Evolutionary conservation across 1,284 basidiomycete genomes (phyloP).

Genomic region (Tranzscheliella williamsii): DNA sequence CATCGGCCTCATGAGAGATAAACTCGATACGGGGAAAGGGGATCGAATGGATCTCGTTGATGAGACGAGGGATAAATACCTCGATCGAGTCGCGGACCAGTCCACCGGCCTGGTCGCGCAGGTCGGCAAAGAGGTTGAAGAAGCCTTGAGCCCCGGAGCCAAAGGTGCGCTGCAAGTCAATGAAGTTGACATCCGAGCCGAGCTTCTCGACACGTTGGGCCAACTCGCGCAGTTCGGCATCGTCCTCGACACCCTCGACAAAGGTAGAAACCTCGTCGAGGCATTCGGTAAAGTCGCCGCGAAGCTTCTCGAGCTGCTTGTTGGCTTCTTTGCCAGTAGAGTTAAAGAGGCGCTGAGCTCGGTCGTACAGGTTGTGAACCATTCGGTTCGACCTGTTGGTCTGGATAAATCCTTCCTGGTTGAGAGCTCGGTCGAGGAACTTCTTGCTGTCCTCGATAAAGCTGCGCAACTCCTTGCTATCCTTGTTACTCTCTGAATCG

Average conservation of each 20-base stretch:
- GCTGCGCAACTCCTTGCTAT: constrained; percentile 59
- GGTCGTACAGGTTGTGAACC: constrained; percentile 38
- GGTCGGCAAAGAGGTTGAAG: constrained; percentile 21
- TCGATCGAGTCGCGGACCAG: constrained; percentile 63
- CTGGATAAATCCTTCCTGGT: constrained; percentile 40
- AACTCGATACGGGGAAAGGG: constrained; percentile 64
- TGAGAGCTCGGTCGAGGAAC: constrained; percentile 37
- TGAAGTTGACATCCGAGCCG: constrained; percentile 55
- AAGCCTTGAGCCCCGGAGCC: constrained; percentile 13
- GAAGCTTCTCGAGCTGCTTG: constrained; percentile 39
- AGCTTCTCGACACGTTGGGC: constrained; percentile 62
- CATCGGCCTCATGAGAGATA: constrained; percentile 62
- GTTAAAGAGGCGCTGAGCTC: constrained; percentile 34
- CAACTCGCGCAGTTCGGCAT: constrained; percentile 51
- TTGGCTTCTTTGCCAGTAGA: constrained; percentile 38
- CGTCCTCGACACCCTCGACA: constrained; percentile 37
- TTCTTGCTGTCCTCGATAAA: constrained; percentile 53
- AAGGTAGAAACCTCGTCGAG: constrained; percentile 33
- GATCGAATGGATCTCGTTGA: constrained; percentile 63
- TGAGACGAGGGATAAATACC: constrained; percentile 63
- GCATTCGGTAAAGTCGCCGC: constrained; percentile 20
- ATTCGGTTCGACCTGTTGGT: constrained; percentile 34
- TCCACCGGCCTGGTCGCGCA: constrained; percentile 48
- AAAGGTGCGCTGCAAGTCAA: constrained; percentile 27
- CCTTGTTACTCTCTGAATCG: constrained; percentile 54